Evolutionary conservation across 352 stramenopile genomes (phyloP), one percentile per base, ranked within the genome.

Genomic region (Plasmopara viticola): DNA sequence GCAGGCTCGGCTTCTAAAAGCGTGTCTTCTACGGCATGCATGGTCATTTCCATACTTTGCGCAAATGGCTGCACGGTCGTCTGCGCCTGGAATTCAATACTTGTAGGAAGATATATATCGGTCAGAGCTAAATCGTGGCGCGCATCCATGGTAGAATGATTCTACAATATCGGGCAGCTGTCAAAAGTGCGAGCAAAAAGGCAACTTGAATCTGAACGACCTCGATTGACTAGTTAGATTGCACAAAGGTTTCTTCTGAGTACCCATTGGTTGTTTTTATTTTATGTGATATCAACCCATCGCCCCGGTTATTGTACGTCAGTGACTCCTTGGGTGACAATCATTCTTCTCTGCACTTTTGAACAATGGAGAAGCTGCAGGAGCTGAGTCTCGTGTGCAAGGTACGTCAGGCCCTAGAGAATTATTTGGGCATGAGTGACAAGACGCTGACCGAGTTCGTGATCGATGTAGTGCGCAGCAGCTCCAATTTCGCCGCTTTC

Each of bases 381-480:
- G 81, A 94, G 65, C 75, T 94, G 46, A 92, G 81, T 54, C 60
- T 94, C 52, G 64, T 94, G 64, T 94, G 81, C 59, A 94, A 95
- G 75, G 74, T 95, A 53, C 93, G 83, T 63, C 83, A 74, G 59
- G 80, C 89, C 66, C 72, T 95, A 50, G 84, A 93, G 60, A 93
- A 98, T 68, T 80, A 95, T 53, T 69, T 98, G 48, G 91, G 92
- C 35, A 87, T 99, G 67, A 93, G 87, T 52, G 96, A 99, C 70
- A 95, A 97, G 62, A 98, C 95, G 33, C 75, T 99, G 46, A 86
- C 95, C 9, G 95, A 98, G 79, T 98, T 98, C 56, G 80, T 98
- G 31, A 96, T 97, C 60, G 78, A 96, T 55, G 67, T 96, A 51
- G 84, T 94, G 42, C 78, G 89, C 44, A 66, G 86, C 39, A 87